Evolutionary conservation across 2,329 filamentous ascomycete species (phyloP), one percentile per base, ranked within the genome.

Genomic region (Drechslerella stenobrocha): DNA sequence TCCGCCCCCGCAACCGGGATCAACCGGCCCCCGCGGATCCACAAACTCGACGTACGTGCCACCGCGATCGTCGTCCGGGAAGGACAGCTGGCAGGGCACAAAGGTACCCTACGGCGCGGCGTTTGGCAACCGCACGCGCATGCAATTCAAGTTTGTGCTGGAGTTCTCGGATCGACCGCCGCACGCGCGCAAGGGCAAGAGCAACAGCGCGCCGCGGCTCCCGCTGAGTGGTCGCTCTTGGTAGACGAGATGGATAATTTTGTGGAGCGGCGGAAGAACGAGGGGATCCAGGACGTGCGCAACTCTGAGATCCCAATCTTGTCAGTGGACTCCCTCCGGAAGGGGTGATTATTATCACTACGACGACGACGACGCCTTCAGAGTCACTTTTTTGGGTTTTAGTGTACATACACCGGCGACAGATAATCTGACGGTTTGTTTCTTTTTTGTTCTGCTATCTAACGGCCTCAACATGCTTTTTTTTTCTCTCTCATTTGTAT

Each of bases 191-290:
- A 75, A 81, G 76, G 75, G 83, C 51, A 69, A 71, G 18, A 64
- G 55, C n/a, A 69, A 91, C 18, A 80, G 80, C 20, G 81, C 84
- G 3, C 88, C 89, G 1, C 81, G 86, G 9, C 80, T 93, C 2
- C 89, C 89, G 88, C 88, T 0, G 89, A 93, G 75, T 93, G 89
- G 89, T 80, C 81, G 18, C 78, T 88, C 15, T 82, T 92, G 18
- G 84, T 90, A 13, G 82, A 83, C 58, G 89, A 93, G 75, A 89
- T 85, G 78, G 89, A 91, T 76, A 88, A 84, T 73, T 93, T 92
- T 76, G 84, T 90, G 28, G 88, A 92, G 63, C 81, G 88, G 45
- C 82, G 89, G 56, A 84, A 85, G 52, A 84, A 84, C 46, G 89
- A 93, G 26, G 63, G 63, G 23, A 60, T 67, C 30, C 26, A 51